Evolutionary conservation across 768 basidiomycete genomes (phyloP), one percentile per base, ranked within the genome.

Genomic region (Dacryopinax spathularia): DNA sequence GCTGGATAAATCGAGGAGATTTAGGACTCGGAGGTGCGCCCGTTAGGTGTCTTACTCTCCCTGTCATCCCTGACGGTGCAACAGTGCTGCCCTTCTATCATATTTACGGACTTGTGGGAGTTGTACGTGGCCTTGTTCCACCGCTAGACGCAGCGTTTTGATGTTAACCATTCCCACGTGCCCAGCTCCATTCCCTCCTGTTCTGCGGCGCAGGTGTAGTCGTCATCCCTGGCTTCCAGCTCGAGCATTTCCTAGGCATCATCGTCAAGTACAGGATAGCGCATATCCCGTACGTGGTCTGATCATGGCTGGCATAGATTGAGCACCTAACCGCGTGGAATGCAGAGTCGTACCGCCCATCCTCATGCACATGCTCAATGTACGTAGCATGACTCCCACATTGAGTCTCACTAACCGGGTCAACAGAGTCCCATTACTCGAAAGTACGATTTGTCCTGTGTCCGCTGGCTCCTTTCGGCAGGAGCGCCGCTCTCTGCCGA

Each of bases 41-140:
- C 35, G 13, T 31, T 16, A 20, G 37, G 16, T 20, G 20, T 16
- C 1, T 41, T 41, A n/a, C n/a, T n/a, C n/a, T n/a, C 37, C 37
- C 16, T 1, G 20, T 16, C 37, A n/a, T n/a, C n/a, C n/a, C 20
- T 16, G 37, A 34, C 27, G 29, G 44, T 62, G 4, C 20, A 63
- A 25, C 31, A 33, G 84, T 82, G 25, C 74, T 86, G 25, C 84
- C 84, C 15, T 68, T 86, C 13, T 86, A 82, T 70, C 84, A 87
- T 68, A 85, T 86, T 6, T 87, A 85, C 70, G 85, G 86, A 16
- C 70, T 87, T 25, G 78, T 85, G 22, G 78, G 84, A 63, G 82
- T 80, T 71, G 80, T 84, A 61, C 66, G 78, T 71, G 4, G 2
- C 25, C 27, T 35, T n/a, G n/a, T n/a, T n/a, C n/a, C n/a, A n/a